phyloP scores from a whole-genome alignment of 169 alveolate genomes.

The Plasmodium malariae region DNA sequence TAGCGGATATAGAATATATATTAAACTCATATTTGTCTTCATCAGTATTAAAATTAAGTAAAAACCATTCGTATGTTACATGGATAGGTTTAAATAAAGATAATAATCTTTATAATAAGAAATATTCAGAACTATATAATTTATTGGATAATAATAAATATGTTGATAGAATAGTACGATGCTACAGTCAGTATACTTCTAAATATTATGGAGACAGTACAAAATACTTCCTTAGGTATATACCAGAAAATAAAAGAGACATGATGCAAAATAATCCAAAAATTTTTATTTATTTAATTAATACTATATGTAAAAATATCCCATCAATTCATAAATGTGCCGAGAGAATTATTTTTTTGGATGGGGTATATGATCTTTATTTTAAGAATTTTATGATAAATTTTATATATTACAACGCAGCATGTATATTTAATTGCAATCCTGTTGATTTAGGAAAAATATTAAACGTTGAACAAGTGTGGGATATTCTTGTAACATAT shows the following conservation, averaged over 20 bases:
- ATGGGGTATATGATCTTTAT: conserved; percentile 55
- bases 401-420: conserved; percentile 56
- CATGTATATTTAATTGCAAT: conserved; percentile 60
- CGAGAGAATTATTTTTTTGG: conserved; percentile 48
- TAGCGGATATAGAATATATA: conserved; percentile 44
- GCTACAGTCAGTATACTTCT: conserved; percentile 68
- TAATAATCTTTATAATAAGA: conserved; percentile 38
- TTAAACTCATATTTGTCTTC: conserved; percentile 59
- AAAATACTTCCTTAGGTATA: conserved; percentile 55
- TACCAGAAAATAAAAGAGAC: conserved; percentile 67
- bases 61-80: conserved; percentile 48
- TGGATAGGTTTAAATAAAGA: conserved; percentile 65
- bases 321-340: conserved; percentile 73
- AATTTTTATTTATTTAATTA: conserved; percentile 51
- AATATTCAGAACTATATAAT: conserved; percentile 52
- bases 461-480: conserved; percentile 57
- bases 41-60: conserved; percentile 6
- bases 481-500: conserved; percentile 50
- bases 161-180: conserved; percentile 60
- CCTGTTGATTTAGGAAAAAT: conserved; percentile 40
- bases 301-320: conserved; percentile 39
- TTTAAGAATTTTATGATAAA: conserved; percentile 72
- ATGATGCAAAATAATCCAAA: conserved; percentile 51
- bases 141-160: conserved; percentile 24
- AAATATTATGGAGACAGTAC: conserved; percentile 47